Percentiles rank a stretch among this genome's conserved stretches.
phyloP scores from a whole-genome alignment of 768 basidiomycete genomes.

The Lentinus brumalis region DNA sequence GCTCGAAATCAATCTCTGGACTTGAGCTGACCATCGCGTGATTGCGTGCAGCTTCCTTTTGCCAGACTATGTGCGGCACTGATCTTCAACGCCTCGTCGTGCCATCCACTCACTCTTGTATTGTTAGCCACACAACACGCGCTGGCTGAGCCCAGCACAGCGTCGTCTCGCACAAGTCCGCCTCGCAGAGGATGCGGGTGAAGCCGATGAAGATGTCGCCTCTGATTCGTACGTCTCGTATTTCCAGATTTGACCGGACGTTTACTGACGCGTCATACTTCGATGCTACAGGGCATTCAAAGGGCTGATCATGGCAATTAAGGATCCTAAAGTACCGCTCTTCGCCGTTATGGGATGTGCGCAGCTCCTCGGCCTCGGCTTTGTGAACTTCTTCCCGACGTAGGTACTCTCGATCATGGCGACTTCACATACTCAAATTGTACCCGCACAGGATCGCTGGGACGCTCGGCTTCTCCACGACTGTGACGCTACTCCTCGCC shows the following conservation, averaged over 20 bases:
- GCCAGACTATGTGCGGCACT: conserved; percentile 56
- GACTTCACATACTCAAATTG: background rate
- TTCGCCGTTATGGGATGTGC: conserved; percentile 55
- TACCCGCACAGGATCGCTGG: conserved; percentile 45
- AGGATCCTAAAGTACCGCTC: conserved; percentile 54
- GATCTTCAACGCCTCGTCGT: background rate
- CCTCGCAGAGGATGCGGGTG: conserved; percentile 67
- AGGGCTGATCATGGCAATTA: conserved; percentile 58
- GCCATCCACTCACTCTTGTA: background rate
- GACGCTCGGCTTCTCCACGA: conserved; percentile 64
- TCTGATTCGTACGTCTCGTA: conserved; percentile 54
- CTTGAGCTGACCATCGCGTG: background rate
- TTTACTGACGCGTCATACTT: background rate
- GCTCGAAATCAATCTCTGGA: background rate
- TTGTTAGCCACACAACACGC: conserved; percentile 58
- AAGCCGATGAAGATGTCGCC: conserved; percentile 61
- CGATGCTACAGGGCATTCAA: conserved; percentile 40
- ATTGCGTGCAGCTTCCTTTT: conserved; percentile 49
- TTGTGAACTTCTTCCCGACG: conserved; percentile 63
- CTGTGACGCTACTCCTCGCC: conserved; percentile 57
- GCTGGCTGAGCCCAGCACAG: conserved; percentile 54
- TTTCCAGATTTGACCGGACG: too few species aligned
- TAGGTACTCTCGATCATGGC: conserved; percentile 24
- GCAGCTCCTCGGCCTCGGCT: conserved; percentile 57
- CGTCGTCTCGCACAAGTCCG: conserved; percentile 63